Evolutionary conservation across 2,329 filamentous ascomycete species (phyloP).

Genomic region (Cladosporium sp.): DNA sequence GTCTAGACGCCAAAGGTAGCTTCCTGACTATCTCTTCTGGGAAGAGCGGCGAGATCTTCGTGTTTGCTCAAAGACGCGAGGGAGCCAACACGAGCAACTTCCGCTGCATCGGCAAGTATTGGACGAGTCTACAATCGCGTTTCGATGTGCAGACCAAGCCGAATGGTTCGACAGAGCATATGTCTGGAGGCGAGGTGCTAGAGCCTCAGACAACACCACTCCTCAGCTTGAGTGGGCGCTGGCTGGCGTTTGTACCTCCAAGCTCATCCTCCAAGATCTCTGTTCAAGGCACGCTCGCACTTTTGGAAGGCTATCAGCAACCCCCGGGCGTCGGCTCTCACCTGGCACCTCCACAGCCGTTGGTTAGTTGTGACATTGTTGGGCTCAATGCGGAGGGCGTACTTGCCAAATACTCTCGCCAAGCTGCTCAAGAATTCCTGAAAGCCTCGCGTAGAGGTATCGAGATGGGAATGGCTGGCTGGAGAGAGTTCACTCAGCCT

Average conservation of each 20-base stretch:
- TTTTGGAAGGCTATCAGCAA: conserved; percentile 52
- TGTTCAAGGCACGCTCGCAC: conserved; percentile 65
- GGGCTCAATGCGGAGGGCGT: conserved; percentile 65
- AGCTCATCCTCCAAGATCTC: conserved; percentile 70
- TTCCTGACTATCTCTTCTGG: conserved; percentile 77
- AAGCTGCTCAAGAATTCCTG: conserved; percentile 74
- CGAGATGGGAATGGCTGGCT: conserved; percentile 73
- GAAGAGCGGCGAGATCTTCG: conserved; percentile 80
- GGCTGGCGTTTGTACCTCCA: conserved; percentile 76
- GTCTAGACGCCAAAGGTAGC: conserved; percentile 69
- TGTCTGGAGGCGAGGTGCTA: conserved; percentile 14
- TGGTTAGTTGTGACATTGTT: conserved; percentile 67
- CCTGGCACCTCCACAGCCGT: conserved; percentile 68
- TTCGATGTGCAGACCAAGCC: conserved; percentile 19
- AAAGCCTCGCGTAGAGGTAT: conserved; percentile 60
- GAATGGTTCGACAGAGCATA: conserved; percentile 36
- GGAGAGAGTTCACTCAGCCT: conserved; percentile 76
- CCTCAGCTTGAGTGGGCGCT: conserved; percentile 68
- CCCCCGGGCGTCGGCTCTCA: conserved; percentile 59
- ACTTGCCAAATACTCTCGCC: conserved; percentile 53
- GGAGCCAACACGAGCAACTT: conserved; percentile 41
- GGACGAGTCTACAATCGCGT: conserved; percentile 68
- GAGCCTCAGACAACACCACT: conserved; percentile 54
- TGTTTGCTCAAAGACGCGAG: conserved; percentile 51
- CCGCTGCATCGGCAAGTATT: conserved; percentile 81